These are phyloP conservation scores for Jackrogersella minutella DNA, from an alignment of 495 filamentous ascomycete species.

Conservation along the genomic window DNA sequence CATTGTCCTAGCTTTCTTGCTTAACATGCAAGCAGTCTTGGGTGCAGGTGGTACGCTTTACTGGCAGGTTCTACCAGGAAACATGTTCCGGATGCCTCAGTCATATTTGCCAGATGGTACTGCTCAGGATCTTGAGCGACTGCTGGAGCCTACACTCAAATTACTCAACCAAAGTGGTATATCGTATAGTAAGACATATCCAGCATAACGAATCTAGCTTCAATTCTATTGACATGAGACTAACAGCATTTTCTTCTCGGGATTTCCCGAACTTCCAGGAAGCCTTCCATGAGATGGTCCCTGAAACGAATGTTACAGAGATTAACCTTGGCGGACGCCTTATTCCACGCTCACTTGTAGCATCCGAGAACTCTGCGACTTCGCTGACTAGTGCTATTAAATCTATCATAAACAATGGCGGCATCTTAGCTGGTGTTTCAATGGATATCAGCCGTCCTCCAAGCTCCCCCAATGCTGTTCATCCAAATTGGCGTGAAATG, in stretches of 20 bases:
- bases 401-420: neutral
- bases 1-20: neutral
- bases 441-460: neutral
- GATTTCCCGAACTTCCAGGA: too few species aligned
- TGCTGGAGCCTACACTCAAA: neutral
- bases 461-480: conserved; percentile 8
- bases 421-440: neutral
- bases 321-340: neutral
- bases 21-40: neutral
- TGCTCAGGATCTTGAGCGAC: neutral
- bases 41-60: conserved; percentile 1
- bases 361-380: neutral
- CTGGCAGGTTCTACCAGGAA: neutral
- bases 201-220: too few species aligned
- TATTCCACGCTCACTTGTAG: neutral
- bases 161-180: neutral
- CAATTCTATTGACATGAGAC: neutral
- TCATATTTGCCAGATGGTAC: conserved; percentile 9
- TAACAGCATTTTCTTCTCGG: neutral
- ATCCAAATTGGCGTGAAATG: conserved; percentile 41
- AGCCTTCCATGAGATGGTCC: neutral
- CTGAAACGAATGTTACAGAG: neutral
- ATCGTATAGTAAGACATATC: neutral
- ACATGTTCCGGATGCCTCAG: conserved; percentile 4
- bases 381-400: neutral